A percentile compares a stretch with the other conserved stretches of the same genome.
Conservation (phyloP, 257 asterid genomes). For the Coffea eugenioides region DNA sequence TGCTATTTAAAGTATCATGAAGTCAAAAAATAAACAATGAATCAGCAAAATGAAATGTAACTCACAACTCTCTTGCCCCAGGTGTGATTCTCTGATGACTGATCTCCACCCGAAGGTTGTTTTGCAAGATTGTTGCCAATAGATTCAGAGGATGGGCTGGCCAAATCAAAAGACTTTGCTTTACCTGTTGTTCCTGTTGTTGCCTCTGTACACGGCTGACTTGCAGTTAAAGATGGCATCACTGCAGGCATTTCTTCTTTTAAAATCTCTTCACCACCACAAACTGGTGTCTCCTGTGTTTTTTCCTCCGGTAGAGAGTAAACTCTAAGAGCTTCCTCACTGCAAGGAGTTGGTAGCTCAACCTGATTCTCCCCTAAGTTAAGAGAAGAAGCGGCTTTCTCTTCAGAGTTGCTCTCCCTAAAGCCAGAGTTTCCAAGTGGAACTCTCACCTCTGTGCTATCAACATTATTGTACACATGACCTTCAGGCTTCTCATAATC, state of each 20-base stretch:
- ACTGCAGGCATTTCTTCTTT: conserved; percentile 31
- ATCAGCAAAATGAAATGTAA: conserved; percentile 16
- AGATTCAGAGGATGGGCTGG: conserved; percentile 35
- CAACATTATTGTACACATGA: conserved; percentile 19
- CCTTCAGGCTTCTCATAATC: conserved; percentile 31
- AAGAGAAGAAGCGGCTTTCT: conserved; percentile 18
- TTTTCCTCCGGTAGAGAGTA: conserved; percentile 22
- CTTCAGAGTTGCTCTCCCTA: conserved; percentile 25
- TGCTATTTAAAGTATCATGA: background rate
- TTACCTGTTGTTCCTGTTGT: conserved; percentile 23
- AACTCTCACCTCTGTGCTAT: conserved; percentile 25
- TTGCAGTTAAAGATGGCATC: conserved; percentile 15
- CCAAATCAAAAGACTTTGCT: conserved; percentile 17
- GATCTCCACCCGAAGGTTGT: conserved; percentile 31
- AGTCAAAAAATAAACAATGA: background rate
- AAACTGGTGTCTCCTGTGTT: conserved; percentile 14
- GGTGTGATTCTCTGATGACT: conserved; percentile 31
- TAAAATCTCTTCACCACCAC: conserved; percentile 24
- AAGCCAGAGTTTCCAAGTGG: conserved; percentile 22
- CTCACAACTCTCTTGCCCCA: conserved; percentile 57
- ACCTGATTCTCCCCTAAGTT: conserved; percentile 30
- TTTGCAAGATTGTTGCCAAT: conserved; percentile 22
- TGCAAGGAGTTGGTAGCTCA: conserved; percentile 23
- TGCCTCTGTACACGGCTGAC: conserved; percentile 13
- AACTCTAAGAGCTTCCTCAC: conserved; percentile 27